phyloP scores from a whole-genome alignment of 2,329 filamentous ascomycete species.

The Volutella citrinella region DNA sequence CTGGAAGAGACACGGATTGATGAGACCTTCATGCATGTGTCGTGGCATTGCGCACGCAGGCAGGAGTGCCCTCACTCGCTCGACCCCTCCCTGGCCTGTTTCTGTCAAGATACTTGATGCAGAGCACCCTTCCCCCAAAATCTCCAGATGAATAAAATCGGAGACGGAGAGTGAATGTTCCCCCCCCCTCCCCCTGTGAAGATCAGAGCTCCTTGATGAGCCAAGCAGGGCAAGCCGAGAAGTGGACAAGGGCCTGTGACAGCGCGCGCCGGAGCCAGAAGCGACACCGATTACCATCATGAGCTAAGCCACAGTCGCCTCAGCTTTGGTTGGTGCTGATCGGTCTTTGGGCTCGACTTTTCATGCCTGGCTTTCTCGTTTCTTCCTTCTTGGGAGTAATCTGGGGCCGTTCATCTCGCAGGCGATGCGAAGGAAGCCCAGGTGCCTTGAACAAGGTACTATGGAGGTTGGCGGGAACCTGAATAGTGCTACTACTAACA shows the following conservation, averaged over 20 bases:
- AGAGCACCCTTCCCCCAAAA: slow-evolving; percentile 10
- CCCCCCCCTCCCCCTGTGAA: slow-evolving; percentile 26
- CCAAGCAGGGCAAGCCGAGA: slow-evolving; percentile 17
- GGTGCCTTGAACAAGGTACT: too few species aligned
- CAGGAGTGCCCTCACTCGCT: slow-evolving; percentile 9
- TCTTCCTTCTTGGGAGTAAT: too few species aligned
- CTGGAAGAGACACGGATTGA: slow-evolving; percentile 14
- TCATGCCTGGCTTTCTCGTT: too few species aligned
- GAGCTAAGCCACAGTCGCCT: too few species aligned
- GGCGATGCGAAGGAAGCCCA: too few species aligned
- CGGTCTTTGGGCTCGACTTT: too few species aligned
- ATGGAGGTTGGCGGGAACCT: too few species aligned
- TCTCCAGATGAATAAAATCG: slow-evolving; percentile 22
- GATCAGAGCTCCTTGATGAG: slow-evolving; percentile 25
- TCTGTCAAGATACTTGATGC: slow-evolving; percentile 1
- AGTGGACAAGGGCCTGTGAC: slow-evolving; percentile 12
- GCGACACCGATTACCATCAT: too few species aligned
- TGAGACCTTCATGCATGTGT: slow-evolving; percentile 27
- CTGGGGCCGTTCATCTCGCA: too few species aligned
- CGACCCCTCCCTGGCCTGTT: slow-evolving; percentile 8
- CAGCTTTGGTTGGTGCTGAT: too few species aligned
- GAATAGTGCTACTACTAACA: too few species aligned
- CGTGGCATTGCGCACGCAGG: slow-evolving; percentile 27
- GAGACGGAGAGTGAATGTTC: slow-evolving; percentile 20
- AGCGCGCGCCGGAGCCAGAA: too few species aligned